Evolutionary conservation across 176 grass and related monocot genomes (phyloP), one percentile per base, ranked within the genome.

Genomic region (Triticum aestivum): DNA sequence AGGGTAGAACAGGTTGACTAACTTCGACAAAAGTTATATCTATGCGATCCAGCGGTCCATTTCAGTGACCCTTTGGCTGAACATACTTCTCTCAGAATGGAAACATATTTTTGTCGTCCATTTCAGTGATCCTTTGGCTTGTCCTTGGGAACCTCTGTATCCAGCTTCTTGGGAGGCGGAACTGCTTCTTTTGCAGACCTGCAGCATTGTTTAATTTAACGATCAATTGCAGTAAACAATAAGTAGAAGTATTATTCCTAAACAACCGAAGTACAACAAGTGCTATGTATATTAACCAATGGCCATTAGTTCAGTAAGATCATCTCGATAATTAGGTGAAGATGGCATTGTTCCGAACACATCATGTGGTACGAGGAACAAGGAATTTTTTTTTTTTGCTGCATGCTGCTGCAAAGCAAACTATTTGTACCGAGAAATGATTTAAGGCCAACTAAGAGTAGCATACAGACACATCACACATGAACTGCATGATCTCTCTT

Each of bases 181-280:
- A 45, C 32, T 66, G 70, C 82, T 51, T 81, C 89, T 88, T 91
- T 88, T 78, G 70, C 82, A 77, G 89, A 91, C 70, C 82, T 88
- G 77, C 15, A 82, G 38, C 10, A 32, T 65, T 51, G 26, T 63
- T 85, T 3, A 18, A 52, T 24, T 61, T 62, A n/a, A 27, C 0
- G 0, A 29, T 69, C 44, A 75, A 44, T 18, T 42, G 39, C 76
- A 42, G 6, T 6, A 42, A 33, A 21, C 5, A 17, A 1, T 30
- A 33, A 13, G n/a, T 65, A 69, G 47, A 7, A 0, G 18, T 76
- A 4, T 4, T 54, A 38, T 18, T 54, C 21, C 6, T 7, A 80
- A 58, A 52, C 1, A 87, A 51, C 26, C 9, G 0, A 12, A n/a
- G 38, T 45, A 11, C 9, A 61, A 61, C 8, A 82, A 1, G 2